phyloP scores from a whole-genome alignment of 2,329 filamentous ascomycete genomes.

The Calonectria naviculata region DNA sequence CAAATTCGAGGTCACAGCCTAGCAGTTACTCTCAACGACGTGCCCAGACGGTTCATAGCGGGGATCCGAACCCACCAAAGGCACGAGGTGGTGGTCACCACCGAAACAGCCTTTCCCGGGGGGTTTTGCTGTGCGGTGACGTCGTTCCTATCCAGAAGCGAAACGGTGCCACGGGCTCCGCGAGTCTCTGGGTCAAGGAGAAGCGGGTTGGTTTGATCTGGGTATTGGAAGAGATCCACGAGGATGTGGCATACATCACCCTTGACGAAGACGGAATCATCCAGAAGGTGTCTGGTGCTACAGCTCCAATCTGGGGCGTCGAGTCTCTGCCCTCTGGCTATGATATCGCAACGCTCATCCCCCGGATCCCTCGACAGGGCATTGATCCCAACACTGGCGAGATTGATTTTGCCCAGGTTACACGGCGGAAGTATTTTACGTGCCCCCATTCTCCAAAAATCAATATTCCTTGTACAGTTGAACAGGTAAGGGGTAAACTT shows the following conservation, averaged over 20 bases:
- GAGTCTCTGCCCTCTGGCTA: constrained; percentile 74
- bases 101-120: constrained; percentile 80
- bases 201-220: constrained; percentile 94
- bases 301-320: constrained; percentile 87
- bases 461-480: constrained; percentile 86
- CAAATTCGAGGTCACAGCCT: constrained; percentile 67
- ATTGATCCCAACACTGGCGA: constrained; percentile 77
- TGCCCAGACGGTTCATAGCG: constrained; percentile 72
- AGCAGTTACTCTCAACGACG: constrained; percentile 66
- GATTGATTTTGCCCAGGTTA: constrained; percentile 81
- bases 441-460: constrained; percentile 81
- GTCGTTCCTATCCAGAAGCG: constrained; percentile 98
- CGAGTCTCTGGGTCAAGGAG: constrained; percentile 98
- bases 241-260: constrained; percentile 84
- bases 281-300: constrained; percentile 77
- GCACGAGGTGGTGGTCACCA: constrained; percentile 69
- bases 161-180: constrained; percentile 90
- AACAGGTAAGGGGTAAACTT: constrained; percentile 75
- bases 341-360: constrained; percentile 82
- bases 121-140: constrained; percentile 93
- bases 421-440: constrained; percentile 82
- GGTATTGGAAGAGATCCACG: constrained; percentile 97
- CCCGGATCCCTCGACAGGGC: constrained; percentile 81
- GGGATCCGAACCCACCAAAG: constrained; percentile 66
- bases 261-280: constrained; percentile 84